Base-by-base conservation (phyloP, 139 green algal species). In the Pseudopediastrum boryanum region DNA sequence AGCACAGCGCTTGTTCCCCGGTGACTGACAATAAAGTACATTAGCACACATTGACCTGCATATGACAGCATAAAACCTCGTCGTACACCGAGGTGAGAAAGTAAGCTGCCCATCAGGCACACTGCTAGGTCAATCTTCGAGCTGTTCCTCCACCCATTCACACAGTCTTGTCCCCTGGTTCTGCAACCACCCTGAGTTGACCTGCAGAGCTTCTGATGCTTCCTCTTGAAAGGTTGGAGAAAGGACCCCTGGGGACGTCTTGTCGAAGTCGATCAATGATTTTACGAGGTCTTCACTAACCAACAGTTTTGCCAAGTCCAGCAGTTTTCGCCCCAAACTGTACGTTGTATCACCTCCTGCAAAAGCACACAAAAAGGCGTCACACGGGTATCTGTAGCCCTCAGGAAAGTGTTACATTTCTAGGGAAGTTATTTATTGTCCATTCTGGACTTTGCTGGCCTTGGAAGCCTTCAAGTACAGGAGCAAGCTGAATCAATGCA, bases 201-300 rank as follows among this genome's bases (percentile, higher is more conserved):
- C 3, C 31, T 67, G 62, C 2, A 38, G 31, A 1, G 61, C 74
- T 25, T 81, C 74, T 27, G 72, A 74, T 3, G 74, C 74, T n/a
- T 72, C 63, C 13, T 74, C 74, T 12, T 74, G 33, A 48, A 81
- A 81, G 5, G 74, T 81, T 10, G 74, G 74, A 2, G 74, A 73
- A 25, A 81, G 39, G 23, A 81, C 8, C 2, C 54, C 13, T 2
- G 61, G 74, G 35, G 62, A 35, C 33, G 3, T 12, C 61, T 39
- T 8, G 25, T 35, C 38, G 23, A 81, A 33, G 2, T 25, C 23
- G 19, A 67, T 73, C 19, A 80, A 8, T 2, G 35, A 36, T 21
- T 73, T 62, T 2, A 74, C 10, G 21, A 71, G 16, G 2, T 27
- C 23, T 21, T 82, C 75, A 43, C 63, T 59, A 2, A 74, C 50